Evolutionary conservation across 257 asterid genomes (phyloP), one percentile per base, ranked within the genome.

Genomic region (Lithospermum erythrorhizon): DNA sequence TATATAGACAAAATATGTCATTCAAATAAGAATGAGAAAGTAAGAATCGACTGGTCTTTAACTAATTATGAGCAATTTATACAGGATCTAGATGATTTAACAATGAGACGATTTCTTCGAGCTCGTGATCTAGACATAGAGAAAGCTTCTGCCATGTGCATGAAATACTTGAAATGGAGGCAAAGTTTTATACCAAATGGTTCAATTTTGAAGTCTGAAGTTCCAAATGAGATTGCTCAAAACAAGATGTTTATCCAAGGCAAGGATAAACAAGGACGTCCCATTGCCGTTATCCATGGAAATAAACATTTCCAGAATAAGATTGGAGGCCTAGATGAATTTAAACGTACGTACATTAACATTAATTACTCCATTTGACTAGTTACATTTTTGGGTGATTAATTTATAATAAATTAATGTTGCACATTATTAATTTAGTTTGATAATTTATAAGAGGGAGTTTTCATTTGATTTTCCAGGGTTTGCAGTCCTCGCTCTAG

Each of bases 211-310:
- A 55, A 62, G 20, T 64, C 77, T 9, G 93, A 87, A 62, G 60
- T 91, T n/a, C 45, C 65, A 3, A 78, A 86, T 30, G 87, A 83
- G 23, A 68, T 83, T 19, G 84, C 80, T 8, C 93, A 87, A 49
- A 82, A 82, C 73, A 91, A 85, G 74, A 69, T 79, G 78, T 84
- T 80, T 58, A 65, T 74, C 61, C 96, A 91, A 72, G 98, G 98
- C 9, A 58, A 15, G 1, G 96, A 91, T 9, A 85, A 79, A 62
- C 65, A 66, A 57, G 94, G 93, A 8, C 81, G 79, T 13, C 98
- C 95, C 24, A 70, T 88, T 20, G 72, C 89, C 0, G 80, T 91
- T 15, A 72, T 81, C 18, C 67, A 81, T 41, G 94, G 90, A 15
- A 61, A 73, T 6, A 76, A 79, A 55, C 95, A 91, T 68, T 78